phyloP scores from a whole-genome alignment of 2,329 filamentous ascomycete species.

The Colletotrichum tabaci region DNA sequence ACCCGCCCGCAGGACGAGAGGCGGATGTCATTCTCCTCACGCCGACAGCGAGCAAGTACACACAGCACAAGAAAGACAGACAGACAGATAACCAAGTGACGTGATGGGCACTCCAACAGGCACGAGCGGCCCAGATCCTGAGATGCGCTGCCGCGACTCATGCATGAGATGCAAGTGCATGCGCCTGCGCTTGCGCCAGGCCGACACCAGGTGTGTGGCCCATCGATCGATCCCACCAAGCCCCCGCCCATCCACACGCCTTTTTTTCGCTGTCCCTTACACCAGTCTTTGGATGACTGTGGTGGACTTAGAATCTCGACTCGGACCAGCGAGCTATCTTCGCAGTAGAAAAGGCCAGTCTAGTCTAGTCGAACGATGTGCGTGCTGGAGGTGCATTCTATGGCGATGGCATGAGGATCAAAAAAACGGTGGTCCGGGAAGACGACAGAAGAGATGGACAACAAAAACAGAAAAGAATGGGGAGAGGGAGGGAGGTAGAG shows the following conservation, averaged over 20 bases:
- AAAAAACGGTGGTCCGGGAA: not conserved
- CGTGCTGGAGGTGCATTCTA: constrained; percentile 21
- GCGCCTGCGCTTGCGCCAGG: constrained; percentile 31
- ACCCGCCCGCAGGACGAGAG: constrained; percentile 11
- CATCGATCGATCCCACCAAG: constrained; percentile 11
- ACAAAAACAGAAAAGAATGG: not conserved
- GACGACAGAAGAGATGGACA: no score
- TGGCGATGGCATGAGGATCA: not conserved
- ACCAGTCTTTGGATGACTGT: constrained; percentile 4
- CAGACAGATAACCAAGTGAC: not conserved
- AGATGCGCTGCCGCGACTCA: constrained; percentile 29
- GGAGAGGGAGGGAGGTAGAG: not conserved
- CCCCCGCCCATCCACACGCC: not conserved
- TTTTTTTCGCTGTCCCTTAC: not conserved
- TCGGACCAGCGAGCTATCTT: constrained; percentile 17
- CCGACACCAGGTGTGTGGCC: constrained; percentile 7
- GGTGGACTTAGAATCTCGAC: constrained; percentile 10
- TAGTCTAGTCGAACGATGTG: constrained; percentile 10
- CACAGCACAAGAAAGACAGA: not conserved
- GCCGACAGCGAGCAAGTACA: not conserved
- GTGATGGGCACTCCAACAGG: not conserved
- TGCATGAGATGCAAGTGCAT: constrained; percentile 33
- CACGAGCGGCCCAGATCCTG: not conserved
- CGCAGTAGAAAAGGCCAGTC: not conserved
- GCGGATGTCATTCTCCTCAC: not conserved